phyloP scores from a whole-genome alignment of 2,329 filamentous ascomycete genomes.

The Nemania bipapillata region DNA sequence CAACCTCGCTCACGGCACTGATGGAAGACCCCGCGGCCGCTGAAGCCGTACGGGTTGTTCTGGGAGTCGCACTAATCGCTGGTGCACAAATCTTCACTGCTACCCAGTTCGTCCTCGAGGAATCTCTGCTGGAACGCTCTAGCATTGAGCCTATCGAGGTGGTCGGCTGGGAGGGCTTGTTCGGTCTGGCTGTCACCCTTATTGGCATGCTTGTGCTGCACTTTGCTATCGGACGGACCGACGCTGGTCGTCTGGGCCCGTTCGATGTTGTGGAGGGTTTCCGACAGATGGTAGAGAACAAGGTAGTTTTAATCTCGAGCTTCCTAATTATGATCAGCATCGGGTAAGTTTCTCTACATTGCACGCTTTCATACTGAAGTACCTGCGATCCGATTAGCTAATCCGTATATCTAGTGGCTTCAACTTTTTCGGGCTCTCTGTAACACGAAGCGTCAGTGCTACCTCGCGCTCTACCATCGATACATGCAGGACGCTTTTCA shows the following conservation, averaged over 20 bases:
- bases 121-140: slow-evolving; percentile 81
- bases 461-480: slow-evolving; percentile 96
- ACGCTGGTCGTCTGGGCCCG: slow-evolving; percentile 79
- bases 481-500: slow-evolving; percentile 96
- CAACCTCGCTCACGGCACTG: slow-evolving; percentile 46
- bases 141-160: slow-evolving; percentile 82
- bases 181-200: slow-evolving; percentile 84
- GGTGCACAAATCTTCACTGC: slow-evolving; percentile 96
- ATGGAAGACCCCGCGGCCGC: slow-evolving; percentile 54
- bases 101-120: slow-evolving; percentile 94
- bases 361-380: neutral
- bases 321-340: slow-evolving; percentile 97
- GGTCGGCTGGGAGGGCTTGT: slow-evolving; percentile 95
- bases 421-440: slow-evolving; percentile 97
- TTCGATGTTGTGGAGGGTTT: slow-evolving; percentile 92
- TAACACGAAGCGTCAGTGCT: slow-evolving; percentile 88
- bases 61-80: slow-evolving; percentile 90
- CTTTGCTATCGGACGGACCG: slow-evolving; percentile 77
- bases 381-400: slow-evolving; percentile 28
- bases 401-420: slow-evolving; percentile 73
- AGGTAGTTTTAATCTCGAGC: slow-evolving; percentile 77
- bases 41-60: slow-evolving; percentile 72
- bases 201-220: slow-evolving; percentile 84
- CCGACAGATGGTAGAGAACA: slow-evolving; percentile 79
- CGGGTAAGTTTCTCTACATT: slow-evolving; percentile 70